A percentile compares a stretch with the other conserved stretches of the same genome.
phyloP scores from a whole-genome alignment of 2,329 filamentous ascomycete genomes.

The Chrysosporium keratinophilum region DNA sequence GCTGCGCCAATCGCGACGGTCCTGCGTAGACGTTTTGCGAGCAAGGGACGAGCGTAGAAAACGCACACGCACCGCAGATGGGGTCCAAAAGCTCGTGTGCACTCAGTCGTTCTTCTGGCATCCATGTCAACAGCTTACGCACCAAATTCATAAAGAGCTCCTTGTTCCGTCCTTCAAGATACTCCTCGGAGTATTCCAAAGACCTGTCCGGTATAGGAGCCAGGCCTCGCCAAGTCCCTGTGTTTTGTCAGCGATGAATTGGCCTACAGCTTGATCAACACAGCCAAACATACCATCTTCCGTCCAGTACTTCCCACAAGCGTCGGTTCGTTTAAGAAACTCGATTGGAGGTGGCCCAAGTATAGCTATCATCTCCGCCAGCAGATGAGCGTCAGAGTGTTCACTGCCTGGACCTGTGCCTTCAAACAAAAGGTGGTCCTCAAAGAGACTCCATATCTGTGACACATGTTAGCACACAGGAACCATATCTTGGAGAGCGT shows the following conservation, averaged over 20 bases:
- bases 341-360: constrained; percentile 22
- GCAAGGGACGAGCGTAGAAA: too few relatives aligned
- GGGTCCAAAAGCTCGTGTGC: constrained; percentile 26
- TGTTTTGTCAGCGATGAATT: background rate
- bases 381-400: constrained; percentile 20
- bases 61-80: too few relatives aligned
- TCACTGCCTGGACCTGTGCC: constrained; percentile 18
- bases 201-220: constrained; percentile 7
- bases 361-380: constrained; percentile 22
- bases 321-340: constrained; percentile 21
- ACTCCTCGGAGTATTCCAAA: constrained; percentile 13
- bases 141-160: background rate
- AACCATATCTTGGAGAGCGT: too few relatives aligned
- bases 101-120: constrained; percentile 25
- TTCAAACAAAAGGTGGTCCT: constrained; percentile 19
- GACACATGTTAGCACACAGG: constrained; percentile 14
- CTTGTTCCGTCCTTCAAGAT: constrained; percentile 15
- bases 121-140: constrained; percentile 25
- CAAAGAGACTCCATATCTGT: constrained; percentile 21
- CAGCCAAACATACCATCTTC: background rate
- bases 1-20: too few relatives aligned
- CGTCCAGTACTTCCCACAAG: constrained; percentile 8
- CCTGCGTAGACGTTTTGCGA: too few relatives aligned
- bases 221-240: constrained; percentile 10
- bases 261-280: background rate